A percentile compares a stretch with the other conserved stretches of the same genome.
phyloP scores from a whole-genome alignment of 1,284 basidiomycete genomes.

The Trametes polyzona region DNA sequence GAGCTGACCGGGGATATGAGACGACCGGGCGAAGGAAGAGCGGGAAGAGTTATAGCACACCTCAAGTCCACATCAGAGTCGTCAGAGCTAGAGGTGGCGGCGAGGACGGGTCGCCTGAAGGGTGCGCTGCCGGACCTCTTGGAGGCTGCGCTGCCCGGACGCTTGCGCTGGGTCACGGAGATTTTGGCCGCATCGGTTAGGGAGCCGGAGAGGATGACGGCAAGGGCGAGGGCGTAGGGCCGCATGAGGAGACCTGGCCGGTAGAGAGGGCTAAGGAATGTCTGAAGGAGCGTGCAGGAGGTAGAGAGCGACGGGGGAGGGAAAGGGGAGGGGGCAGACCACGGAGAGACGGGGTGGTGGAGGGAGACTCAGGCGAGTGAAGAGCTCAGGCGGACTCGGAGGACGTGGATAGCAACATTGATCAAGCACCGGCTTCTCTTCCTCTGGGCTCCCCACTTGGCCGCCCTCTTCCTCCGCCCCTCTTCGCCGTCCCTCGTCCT shows the following conservation, averaged over 20 bases:
- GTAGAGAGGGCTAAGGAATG: conserved; percentile 27
- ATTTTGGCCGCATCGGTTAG: conserved; percentile 35
- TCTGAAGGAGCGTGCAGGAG: conserved; percentile 26
- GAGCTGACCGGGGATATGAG: conserved; percentile 45
- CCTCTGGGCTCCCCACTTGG: not conserved
- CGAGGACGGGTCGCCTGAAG: conserved; percentile 29
- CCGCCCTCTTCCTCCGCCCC: not conserved
- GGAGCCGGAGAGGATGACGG: conserved; percentile 32
- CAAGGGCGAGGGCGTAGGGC: conserved; percentile 25
- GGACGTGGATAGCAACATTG: conserved; percentile 11
- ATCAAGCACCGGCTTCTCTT: conserved; percentile 8
- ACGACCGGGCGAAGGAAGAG: not conserved
- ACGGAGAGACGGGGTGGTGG: not conserved
- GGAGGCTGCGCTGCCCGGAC: conserved; percentile 15
- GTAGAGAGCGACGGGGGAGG: conserved; percentile 18
- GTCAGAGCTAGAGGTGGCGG: conserved; percentile 26
- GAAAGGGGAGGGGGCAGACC: conserved; percentile 5
- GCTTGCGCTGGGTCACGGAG: conserved; percentile 34
- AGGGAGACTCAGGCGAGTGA: not conserved
- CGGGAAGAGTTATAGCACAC: conserved; percentile 30
- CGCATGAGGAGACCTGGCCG: conserved; percentile 30
- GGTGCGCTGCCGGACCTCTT: conserved; percentile 29
- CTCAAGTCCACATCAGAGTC: conserved; percentile 33
- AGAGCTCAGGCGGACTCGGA: not conserved
- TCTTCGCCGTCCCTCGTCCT: not conserved